phyloP scores from a whole-genome alignment of 371 early-diverging fungal species.

The Actinomucor elegans region DNA sequence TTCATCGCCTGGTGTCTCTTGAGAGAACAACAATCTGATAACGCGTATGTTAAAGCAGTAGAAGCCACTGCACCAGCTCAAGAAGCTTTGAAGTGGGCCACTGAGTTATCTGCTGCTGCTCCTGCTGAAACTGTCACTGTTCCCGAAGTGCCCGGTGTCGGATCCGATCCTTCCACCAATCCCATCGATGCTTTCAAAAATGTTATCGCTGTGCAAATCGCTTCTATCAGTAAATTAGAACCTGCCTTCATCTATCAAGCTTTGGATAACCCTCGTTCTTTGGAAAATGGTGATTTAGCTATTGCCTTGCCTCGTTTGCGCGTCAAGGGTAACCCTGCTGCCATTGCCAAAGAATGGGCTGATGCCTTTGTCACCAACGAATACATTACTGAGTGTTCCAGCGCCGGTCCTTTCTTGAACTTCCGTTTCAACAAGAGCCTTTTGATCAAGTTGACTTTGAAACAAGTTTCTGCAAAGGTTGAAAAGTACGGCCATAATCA shows the following conservation, averaged over 20 bases:
- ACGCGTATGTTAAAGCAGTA: conserved; percentile 34
- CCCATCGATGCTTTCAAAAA: conserved; percentile 60
- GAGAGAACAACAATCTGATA: conserved; percentile 29
- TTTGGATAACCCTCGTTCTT: conserved; percentile 60
- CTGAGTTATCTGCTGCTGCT: conserved; percentile 17
- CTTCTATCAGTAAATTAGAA: conserved; percentile 46
- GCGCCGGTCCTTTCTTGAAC: conserved; percentile 85
- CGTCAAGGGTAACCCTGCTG: conserved; percentile 82
- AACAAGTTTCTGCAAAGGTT: conserved; percentile 44
- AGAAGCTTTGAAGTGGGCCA: conserved; percentile 35
- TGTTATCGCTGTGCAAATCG: conserved; percentile 51
- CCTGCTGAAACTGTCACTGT: conserved; percentile 19
- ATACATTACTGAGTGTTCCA: conserved; percentile 54
- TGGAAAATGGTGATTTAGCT: conserved; percentile 77
- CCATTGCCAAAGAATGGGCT: conserved; percentile 73
- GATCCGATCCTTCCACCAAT: conserved; percentile 53
- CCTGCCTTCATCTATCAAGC: conserved; percentile 49
- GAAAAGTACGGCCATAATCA: conserved; percentile 69
- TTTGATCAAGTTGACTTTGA: conserved; percentile 54
- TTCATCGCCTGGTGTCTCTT: conserved; percentile 51
- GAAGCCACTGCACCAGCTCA: conserved; percentile 33
- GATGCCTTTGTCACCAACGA: conserved; percentile 67
- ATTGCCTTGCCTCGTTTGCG: conserved; percentile 85
- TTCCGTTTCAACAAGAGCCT: conserved; percentile 70
- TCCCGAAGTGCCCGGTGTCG: conserved; percentile 40